Conservation (phyloP, 2,329 filamentous ascomycete genomes). For the Penicillium frequentans region DNA sequence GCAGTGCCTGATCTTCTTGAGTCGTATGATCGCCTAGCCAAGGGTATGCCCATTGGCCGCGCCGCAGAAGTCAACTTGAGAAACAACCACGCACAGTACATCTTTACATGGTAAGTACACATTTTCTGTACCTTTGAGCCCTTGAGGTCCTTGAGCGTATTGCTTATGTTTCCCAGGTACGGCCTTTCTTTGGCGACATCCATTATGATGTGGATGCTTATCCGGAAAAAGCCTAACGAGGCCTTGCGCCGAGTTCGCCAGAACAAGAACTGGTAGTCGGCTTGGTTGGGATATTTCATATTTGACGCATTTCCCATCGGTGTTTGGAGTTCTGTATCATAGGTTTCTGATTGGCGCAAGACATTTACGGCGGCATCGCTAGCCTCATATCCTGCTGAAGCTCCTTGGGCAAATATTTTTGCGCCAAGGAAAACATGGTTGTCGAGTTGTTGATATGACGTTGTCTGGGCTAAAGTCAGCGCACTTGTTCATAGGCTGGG, state of each 20-base stretch:
- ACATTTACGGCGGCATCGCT: slow-evolving; percentile 38
- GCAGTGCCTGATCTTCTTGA: slow-evolving; percentile 76
- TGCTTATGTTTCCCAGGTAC: slow-evolving; percentile 63
- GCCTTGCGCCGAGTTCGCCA: slow-evolving; percentile 71
- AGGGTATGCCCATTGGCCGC: slow-evolving; percentile 86
- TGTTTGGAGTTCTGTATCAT: slow-evolving; percentile 34
- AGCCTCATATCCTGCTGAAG: slow-evolving; percentile 72
- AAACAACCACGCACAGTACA: slow-evolving; percentile 98
- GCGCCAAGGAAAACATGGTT: slow-evolving; percentile 83
- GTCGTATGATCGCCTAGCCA: slow-evolving; percentile 71
- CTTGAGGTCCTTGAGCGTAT: neutral
- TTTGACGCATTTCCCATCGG: slow-evolving; percentile 10
- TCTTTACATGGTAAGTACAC: slow-evolving; percentile 85
- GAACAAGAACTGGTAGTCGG: slow-evolving; percentile 69
- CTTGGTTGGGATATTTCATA: neutral
- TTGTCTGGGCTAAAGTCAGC: slow-evolving; percentile 60
- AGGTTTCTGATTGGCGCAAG: slow-evolving; percentile 8
- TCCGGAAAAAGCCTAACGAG: slow-evolving; percentile 79
- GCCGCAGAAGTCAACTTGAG: slow-evolving; percentile 86
- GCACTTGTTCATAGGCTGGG: slow-evolving; percentile 4
- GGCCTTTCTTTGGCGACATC: slow-evolving; percentile 79
- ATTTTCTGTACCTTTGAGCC: neutral
- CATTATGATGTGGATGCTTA: slow-evolving; percentile 94
- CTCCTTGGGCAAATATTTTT: slow-evolving; percentile 77
- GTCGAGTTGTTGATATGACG: slow-evolving; percentile 69